Conservation (phyloP, 2,329 filamentous ascomycete species). For the Alternaria viburni region DNA sequence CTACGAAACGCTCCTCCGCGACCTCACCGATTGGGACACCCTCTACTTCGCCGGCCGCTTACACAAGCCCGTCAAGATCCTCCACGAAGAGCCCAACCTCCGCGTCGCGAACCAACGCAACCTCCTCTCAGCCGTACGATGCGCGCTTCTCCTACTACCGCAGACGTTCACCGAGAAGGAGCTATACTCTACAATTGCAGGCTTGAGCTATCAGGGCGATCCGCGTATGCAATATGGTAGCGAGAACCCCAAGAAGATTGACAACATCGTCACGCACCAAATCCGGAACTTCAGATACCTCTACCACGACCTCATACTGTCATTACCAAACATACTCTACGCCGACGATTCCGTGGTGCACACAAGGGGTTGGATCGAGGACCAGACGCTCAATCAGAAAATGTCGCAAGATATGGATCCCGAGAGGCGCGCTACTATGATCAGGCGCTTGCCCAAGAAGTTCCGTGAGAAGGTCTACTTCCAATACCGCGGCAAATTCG, state of each 20-base stretch:
- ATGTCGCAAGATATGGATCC: conserved; percentile 93
- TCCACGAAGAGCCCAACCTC: conserved; percentile 90
- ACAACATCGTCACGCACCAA: conserved; percentile 92
- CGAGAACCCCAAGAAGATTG: conserved; percentile 90
- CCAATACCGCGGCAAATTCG: conserved; percentile 89
- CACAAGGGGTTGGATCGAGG: conserved; percentile 67
- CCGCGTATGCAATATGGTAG: conserved; percentile 92
- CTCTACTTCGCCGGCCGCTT: conserved; percentile 95
- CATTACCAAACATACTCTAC: conserved; percentile 86
- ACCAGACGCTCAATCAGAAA: conserved; percentile 63
- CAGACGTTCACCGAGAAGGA: conserved; percentile 84
- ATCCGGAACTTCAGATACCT: conserved; percentile 88
- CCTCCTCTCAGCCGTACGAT: conserved; percentile 86
- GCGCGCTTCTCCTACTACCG: conserved; percentile 85
- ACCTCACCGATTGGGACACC: conserved; percentile 90
- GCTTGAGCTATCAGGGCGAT: conserved; percentile 92
- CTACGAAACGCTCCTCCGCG: conserved; percentile 83
- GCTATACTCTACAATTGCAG: conserved; percentile 88
- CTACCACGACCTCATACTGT: conserved; percentile 87
- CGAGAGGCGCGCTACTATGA: conserved; percentile 91
- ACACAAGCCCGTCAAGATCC: conserved; percentile 97
- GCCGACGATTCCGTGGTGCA: conserved; percentile 65
- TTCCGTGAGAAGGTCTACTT: conserved; percentile 94
- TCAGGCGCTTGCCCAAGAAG: conserved; percentile 81
- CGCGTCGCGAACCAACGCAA: conserved; percentile 96